Evolutionary conservation across 2,329 filamentous ascomycete species (phyloP), one percentile per base, ranked within the genome.

Genomic region (Epichloe uncinata): DNA sequence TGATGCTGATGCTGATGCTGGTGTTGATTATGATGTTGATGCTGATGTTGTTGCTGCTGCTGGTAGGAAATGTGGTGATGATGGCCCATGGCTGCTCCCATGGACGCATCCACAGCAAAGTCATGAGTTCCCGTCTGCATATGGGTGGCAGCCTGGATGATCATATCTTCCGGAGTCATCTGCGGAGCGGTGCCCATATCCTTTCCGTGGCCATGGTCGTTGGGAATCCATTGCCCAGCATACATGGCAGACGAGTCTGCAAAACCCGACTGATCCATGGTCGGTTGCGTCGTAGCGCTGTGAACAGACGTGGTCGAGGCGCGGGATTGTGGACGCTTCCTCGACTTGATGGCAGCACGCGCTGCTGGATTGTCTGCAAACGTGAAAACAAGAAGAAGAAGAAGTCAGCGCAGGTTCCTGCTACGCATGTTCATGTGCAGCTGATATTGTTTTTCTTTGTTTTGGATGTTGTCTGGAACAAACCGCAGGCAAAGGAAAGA

Each of bases 91-190:
- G 64, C 58, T 50, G 72, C 66, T 43, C 66, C 66, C 53, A 76
- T 70, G 12, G 72, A 66, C 13, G 66, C 63, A 49, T 71, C 72
- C 60, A 81, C 71, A 26, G 69, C 60, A 18, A 74, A 67, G 47
- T 78, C 75, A 73, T 73, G 50, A 48, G 71, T 71, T 43, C 68
- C 69, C 45, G 69, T 66, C 54, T 78, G 74, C 58, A 81, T 70
- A 54, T 79, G 78, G 20, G 73, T 70, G 30, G 74, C 72, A 16
- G 75, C 73, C 50, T 79, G 75, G 53, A 82, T 66, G 45, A 82
- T 73, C 66, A 81, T 73, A 52, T 79, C 77, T 56, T 82, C 79
- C 22, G 75, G 66, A 3, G 75, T 72, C 68, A 82, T 71, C 48
- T 73, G 71, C 34, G 69, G 63, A 35, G 63, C 61, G 15, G 64